These are phyloP conservation scores for Scheffersomyces quercinus DNA, from an alignment of 1,139 yeast genomes.

Conservation along the genomic window DNA sequence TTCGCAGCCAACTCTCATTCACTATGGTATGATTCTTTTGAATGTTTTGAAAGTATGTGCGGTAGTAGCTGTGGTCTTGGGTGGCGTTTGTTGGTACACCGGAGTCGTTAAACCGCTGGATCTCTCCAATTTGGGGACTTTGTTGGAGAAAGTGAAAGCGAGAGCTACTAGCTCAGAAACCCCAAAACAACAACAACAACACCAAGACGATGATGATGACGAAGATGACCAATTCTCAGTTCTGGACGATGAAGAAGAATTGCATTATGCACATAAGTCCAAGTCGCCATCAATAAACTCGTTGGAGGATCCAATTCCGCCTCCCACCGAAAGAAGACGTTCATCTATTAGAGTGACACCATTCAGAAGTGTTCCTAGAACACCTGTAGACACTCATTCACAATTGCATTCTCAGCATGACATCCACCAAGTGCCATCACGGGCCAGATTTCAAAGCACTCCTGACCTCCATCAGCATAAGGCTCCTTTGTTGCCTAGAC, in stretches of 20 bases:
- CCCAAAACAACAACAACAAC: neutral
- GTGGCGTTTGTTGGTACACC: conserved; percentile 30
- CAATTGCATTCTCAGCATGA: conserved; percentile 3
- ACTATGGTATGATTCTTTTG: conserved; percentile 20
- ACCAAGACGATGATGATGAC: conserved; percentile 1
- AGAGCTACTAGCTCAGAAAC: conserved; percentile 6
- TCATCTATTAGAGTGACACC: conserved; percentile 26
- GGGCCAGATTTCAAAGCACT: conserved; percentile 13
- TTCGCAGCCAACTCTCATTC: conserved; percentile 21
- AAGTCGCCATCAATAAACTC: conserved; percentile 1
- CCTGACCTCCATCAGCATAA: conserved; percentile 15
- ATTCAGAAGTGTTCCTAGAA: conserved; percentile 13
- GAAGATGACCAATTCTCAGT: conserved; percentile 3
- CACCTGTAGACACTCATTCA: conserved; percentile 7
- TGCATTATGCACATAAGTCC: neutral
- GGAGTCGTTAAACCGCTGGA: conserved; percentile 30
- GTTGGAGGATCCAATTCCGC: conserved; percentile 3
- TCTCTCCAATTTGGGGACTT: conserved; percentile 11
- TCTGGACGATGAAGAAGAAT: neutral
- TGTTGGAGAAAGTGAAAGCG: conserved; percentile 8
- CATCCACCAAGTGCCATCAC: neutral
- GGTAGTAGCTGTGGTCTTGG: conserved; percentile 21
- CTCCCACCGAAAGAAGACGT: conserved; percentile 17
- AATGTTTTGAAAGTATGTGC: conserved; percentile 23
- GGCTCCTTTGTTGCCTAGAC: conserved; percentile 9